Evolutionary conservation across 805 yeast genomes (phyloP).

Genomic region (Suhomyces kilbournensis): DNA sequence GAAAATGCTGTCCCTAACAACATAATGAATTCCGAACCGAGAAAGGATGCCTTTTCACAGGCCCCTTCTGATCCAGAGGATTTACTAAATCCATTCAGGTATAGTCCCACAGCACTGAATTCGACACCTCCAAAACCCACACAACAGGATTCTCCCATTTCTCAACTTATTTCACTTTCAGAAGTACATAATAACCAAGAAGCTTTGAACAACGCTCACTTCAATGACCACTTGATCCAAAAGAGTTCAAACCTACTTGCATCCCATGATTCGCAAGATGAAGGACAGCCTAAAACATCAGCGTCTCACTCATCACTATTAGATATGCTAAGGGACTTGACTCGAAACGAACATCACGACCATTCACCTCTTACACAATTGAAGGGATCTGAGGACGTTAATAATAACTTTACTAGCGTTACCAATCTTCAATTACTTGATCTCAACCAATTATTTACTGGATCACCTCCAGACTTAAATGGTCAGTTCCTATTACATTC

Average conservation of each 20-base stretch:
- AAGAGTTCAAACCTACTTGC: not conserved
- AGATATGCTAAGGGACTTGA: slow-evolving; percentile 21
- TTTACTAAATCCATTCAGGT: slow-evolving; percentile 3
- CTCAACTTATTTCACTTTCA: not conserved
- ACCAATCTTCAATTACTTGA: not conserved
- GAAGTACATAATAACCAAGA: not conserved
- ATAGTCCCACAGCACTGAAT: slow-evolving; percentile 11
- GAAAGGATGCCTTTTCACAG: not conserved
- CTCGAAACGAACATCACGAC: not conserved
- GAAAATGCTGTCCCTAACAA: not conserved
- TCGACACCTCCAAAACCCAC: slow-evolving; percentile 2
- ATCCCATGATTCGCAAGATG: not conserved
- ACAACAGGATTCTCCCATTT: not conserved
- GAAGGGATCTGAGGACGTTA: not conserved
- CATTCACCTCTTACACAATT: not conserved
- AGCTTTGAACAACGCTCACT: not conserved
- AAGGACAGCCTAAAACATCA: slow-evolving; percentile 4
- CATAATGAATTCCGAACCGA: not conserved
- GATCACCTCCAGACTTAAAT: not conserved
- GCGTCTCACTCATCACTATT: slow-evolving; percentile 23
- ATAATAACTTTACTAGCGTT: not conserved
- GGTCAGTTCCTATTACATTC: not conserved
- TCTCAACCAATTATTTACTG: not conserved
- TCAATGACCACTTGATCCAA: not conserved
- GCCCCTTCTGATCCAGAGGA: not conserved